Evolutionary conservation across 1,139 yeast genomes (phyloP), one percentile per base, ranked within the genome.

Genomic region (Protomyces inouyei): DNA sequence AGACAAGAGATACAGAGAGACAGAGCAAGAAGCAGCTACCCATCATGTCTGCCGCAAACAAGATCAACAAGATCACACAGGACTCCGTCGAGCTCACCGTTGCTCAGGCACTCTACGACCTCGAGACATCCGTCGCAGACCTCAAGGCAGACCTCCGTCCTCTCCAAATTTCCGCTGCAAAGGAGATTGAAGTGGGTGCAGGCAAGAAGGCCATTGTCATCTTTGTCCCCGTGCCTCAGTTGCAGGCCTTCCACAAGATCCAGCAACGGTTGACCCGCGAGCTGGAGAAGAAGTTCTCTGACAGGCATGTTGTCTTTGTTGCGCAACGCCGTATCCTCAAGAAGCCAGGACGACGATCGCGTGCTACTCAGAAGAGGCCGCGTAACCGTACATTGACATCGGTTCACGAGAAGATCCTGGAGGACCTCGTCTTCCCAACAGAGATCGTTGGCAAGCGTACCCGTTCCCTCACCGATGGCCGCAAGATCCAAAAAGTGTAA

Each of bases 301-400:
- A 93, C 86, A 90, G 97, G 82, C 98, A 93, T 82, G 97, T 93
- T 82, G 95, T 93, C 75, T 91, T 93, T 89, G 86, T 93, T 78
- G 98, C 98, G 78, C 98, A 93, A 85, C 91, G 98, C 86, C 92
- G 97, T 85, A 93, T 93, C 83, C 86, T 95, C 80, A 97, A 98
- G 84, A 92, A 91, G 86, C 86, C 90, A 75, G 86, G 88, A 77
- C 87, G 92, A 83, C 85, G 85, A 76, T 85, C 97, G 70, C 88
- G 92, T 85, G 88, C 87, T 81, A 83, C 82, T 76, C 98, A 93
- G 85, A 92, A 93, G 93, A 93, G 98, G 86, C 98, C 98, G 81
- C 89, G 97, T 85, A 92, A 98, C 76, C 91, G 98, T 88, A 93
- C 98, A 77, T 86, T 93, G 82, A 86, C 97, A 76, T 91, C 98